Conservation (phyloP, 441 rosid species). For the Gossypium gossypioides region DNA sequence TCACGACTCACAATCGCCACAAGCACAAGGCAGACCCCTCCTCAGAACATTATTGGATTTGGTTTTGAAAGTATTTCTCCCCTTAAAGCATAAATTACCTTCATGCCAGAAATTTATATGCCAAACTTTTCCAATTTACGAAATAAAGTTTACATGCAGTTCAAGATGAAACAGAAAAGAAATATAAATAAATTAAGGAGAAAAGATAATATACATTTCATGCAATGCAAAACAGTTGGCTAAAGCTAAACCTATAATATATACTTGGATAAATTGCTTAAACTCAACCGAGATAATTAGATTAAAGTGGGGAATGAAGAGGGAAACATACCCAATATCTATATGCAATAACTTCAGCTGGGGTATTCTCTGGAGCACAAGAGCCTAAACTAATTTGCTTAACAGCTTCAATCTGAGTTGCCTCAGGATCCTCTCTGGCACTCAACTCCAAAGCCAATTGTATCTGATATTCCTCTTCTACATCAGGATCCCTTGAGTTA, state of each 20-base stretch:
- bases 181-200: background rate
- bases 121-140: background rate
- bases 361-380: slow-evolving; percentile 74
- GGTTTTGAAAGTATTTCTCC: background rate
- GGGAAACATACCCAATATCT: slow-evolving; percentile 78
- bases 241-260: background rate
- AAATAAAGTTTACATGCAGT: background rate
- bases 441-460: slow-evolving; percentile 88
- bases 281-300: background rate
- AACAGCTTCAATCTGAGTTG: slow-evolving; percentile 94
- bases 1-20: slow-evolving; percentile 9
- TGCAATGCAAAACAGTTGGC: background rate
- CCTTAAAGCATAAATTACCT: background rate
- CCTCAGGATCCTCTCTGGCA: slow-evolving; percentile 96
- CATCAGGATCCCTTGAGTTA: slow-evolving; percentile 62
- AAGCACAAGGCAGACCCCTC: background rate
- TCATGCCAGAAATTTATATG: background rate
- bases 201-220: background rate
- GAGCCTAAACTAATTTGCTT: slow-evolving; percentile 88
- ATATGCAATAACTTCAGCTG: slow-evolving; percentile 84
- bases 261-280: background rate
- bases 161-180: background rate
- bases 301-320: slow-evolving; percentile 5
- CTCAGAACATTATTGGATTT: slow-evolving; percentile 9
- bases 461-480: slow-evolving; percentile 93